Evolutionary conservation across 768 basidiomycete species (phyloP).

Genomic region (Naganishia antarctica): DNA sequence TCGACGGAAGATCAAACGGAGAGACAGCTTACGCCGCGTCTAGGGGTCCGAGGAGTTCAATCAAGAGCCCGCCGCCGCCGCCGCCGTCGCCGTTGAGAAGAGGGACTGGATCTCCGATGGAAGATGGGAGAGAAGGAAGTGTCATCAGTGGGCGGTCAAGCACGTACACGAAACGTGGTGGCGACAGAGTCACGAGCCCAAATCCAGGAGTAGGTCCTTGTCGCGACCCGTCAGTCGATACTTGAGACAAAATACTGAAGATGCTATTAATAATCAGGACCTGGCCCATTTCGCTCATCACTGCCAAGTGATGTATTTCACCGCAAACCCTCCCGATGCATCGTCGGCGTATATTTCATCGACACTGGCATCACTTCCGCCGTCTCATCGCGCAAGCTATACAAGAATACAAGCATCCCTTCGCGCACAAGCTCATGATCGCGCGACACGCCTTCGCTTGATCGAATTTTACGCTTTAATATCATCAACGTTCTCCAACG

Average conservation of each 20-base stretch:
- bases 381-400: slow-evolving; percentile 79
- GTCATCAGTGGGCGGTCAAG: slow-evolving; percentile 10
- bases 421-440: slow-evolving; percentile 76
- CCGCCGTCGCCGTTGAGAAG: background rate
- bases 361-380: slow-evolving; percentile 69
- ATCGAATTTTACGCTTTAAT: slow-evolving; percentile 84
- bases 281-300: slow-evolving; percentile 40
- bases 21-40: background rate
- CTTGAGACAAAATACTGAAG: background rate
- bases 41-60: background rate
- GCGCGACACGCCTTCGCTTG: slow-evolving; percentile 66
- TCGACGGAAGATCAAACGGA: background rate
- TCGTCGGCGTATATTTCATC: slow-evolving; percentile 62
- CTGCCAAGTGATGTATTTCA: slow-evolving; percentile 40
- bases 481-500: slow-evolving; percentile 70
- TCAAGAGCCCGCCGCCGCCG: background rate
- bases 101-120: slow-evolving; percentile 9
- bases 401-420: slow-evolving; percentile 80
- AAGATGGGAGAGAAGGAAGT: slow-evolving; percentile 6
- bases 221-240: background rate
- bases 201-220: slow-evolving; percentile 16
- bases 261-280: slow-evolving; percentile 26
- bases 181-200: slow-evolving; percentile 13
- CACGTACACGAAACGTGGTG: slow-evolving; percentile 7
- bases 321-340: slow-evolving; percentile 33